phyloP scores from a whole-genome alignment of 2,329 filamentous ascomycete species.

The Parascedosporium putredinis region DNA sequence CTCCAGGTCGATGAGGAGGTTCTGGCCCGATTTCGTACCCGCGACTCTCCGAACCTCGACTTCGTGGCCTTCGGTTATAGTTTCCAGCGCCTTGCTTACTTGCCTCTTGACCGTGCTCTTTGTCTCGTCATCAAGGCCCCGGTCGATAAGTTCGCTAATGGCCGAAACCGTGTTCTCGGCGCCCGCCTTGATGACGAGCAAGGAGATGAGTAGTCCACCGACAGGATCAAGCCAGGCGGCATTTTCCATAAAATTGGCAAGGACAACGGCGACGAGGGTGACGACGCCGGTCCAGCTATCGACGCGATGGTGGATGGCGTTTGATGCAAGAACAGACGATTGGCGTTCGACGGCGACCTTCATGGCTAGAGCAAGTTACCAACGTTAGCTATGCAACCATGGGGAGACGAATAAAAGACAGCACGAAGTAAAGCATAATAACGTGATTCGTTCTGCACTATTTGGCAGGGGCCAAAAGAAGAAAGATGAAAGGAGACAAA shows the following conservation, averaged over 20 bases:
- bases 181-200: slow-evolving; percentile 87
- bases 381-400: slow-evolving; percentile 9
- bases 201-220: slow-evolving; percentile 81
- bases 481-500: background rate
- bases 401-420: background rate
- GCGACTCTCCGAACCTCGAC: slow-evolving; percentile 69
- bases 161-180: slow-evolving; percentile 75
- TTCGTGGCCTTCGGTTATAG: slow-evolving; percentile 41
- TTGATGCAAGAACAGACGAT: slow-evolving; percentile 90
- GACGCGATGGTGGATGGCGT: slow-evolving; percentile 91
- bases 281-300: slow-evolving; percentile 94
- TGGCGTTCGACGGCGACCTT: slow-evolving; percentile 91
- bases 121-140: slow-evolving; percentile 76
- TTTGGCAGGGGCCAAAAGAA: background rate
- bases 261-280: slow-evolving; percentile 77
- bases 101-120: slow-evolving; percentile 61
- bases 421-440: too few relatives aligned
- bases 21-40: slow-evolving; percentile 92
- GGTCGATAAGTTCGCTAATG: slow-evolving; percentile 83
- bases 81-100: slow-evolving; percentile 44
- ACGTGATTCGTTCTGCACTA: too few relatives aligned
- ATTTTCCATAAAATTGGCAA: slow-evolving; percentile 75
- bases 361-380: slow-evolving; percentile 52
- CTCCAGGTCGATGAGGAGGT: slow-evolving; percentile 87
- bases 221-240: slow-evolving; percentile 92